Percentiles rank a stretch among this genome's conserved stretches.
Conservation (phyloP, 1,139 yeast species). For the Keqinozyma sinolaborantium region DNA sequence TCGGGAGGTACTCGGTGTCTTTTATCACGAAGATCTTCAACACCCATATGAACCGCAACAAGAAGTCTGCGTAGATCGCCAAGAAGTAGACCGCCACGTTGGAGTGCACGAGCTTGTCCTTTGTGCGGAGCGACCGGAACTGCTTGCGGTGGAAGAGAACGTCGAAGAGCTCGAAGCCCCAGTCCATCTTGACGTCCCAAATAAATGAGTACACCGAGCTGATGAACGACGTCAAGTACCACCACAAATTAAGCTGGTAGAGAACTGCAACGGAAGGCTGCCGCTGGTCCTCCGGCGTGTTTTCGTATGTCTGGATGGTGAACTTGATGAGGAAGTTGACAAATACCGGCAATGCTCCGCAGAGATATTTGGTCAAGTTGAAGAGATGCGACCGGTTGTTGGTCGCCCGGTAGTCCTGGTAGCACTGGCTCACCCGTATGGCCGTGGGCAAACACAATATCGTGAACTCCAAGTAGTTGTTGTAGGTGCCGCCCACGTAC, state of each 20-base stretch:
- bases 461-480: slow-evolving; percentile 41
- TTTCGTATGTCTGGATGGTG: slow-evolving; percentile 10
- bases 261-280: slow-evolving; percentile 9
- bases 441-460: slow-evolving; percentile 60
- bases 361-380: slow-evolving; percentile 71
- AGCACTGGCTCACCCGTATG: slow-evolving; percentile 78
- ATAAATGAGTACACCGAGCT: slow-evolving; percentile 75
- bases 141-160: slow-evolving; percentile 13
- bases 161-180: slow-evolving; percentile 68
- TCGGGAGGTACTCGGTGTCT: slow-evolving; percentile 17
- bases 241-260: slow-evolving; percentile 23
- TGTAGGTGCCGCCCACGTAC: slow-evolving; percentile 26
- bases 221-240: slow-evolving; percentile 53
- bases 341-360: slow-evolving; percentile 64
- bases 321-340: slow-evolving; percentile 36
- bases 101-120: slow-evolving; percentile 17
- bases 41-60: slow-evolving; percentile 74
- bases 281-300: slow-evolving; percentile 9
- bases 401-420: slow-evolving; percentile 58
- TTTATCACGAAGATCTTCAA: slow-evolving; percentile 41
- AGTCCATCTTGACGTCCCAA: slow-evolving; percentile 90
- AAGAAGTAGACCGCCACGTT: slow-evolving; percentile 34
- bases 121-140: slow-evolving; percentile 14
- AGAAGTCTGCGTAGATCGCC: slow-evolving; percentile 58
- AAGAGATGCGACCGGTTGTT: slow-evolving; percentile 53